Conservation (phyloP, 176 grass and related monocot genomes). For the Triticum turgidum region DNA sequence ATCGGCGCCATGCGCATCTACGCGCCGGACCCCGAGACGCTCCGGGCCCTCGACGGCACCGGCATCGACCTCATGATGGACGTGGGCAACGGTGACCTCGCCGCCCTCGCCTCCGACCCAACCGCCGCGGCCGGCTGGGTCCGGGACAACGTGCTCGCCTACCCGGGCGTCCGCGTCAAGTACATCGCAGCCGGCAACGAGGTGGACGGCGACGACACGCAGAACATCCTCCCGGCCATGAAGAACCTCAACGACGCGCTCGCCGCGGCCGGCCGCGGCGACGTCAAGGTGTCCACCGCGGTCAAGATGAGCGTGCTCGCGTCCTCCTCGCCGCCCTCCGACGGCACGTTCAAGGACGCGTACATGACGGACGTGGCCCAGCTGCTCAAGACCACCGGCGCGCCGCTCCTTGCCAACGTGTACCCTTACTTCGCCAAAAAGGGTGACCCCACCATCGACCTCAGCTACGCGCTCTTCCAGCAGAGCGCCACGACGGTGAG, state of each 20-base stretch:
- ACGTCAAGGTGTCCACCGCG: conserved; percentile 42
- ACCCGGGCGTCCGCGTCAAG: conserved; percentile 42
- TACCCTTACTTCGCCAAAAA: conserved; percentile 39
- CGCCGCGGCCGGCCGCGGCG: conserved; percentile 37
- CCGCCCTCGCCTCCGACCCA: conserved; percentile 42
- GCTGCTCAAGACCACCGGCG: conserved; percentile 12
- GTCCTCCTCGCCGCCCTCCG: conserved; percentile 14
- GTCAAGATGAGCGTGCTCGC: not conserved
- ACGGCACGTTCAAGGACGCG: not conserved
- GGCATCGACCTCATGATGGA: conserved; percentile 65
- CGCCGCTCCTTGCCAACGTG: conserved; percentile 40
- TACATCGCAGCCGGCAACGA: conserved; percentile 87
- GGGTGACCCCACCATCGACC: not conserved
- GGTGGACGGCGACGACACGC: conserved; percentile 26
- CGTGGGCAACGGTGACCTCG: conserved; percentile 48
- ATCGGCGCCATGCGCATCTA: conserved; percentile 69
- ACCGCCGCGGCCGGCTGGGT: conserved; percentile 54
- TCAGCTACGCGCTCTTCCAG: conserved; percentile 32
- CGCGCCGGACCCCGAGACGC: not conserved
- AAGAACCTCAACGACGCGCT: conserved; percentile 56
- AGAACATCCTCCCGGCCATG: conserved; percentile 60
- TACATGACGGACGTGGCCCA: conserved; percentile 7
- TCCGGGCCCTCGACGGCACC: conserved; percentile 51
- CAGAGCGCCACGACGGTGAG: not conserved
- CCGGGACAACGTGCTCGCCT: conserved; percentile 32